These are phyloP conservation scores for Piper longum DNA, from an alignment of 164 flowering plant genomes.

Conservation along the genomic window DNA sequence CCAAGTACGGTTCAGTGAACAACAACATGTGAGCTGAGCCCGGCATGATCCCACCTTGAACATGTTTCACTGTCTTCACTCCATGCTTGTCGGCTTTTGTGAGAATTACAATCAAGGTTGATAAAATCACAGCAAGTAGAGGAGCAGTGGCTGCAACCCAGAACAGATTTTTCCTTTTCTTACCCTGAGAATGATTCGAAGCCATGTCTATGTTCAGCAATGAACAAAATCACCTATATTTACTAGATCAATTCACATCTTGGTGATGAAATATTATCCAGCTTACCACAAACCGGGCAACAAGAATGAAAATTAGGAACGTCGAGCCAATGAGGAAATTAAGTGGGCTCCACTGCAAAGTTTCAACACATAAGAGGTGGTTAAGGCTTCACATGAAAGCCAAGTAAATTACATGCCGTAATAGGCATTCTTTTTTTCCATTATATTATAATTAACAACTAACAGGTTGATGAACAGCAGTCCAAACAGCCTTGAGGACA, in stretches of 20 bases:
- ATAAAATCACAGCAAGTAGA: slow-evolving; percentile 48
- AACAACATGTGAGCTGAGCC: slow-evolving; percentile 42
- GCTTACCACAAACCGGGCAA: slow-evolving; percentile 58
- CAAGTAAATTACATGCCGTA: background rate
- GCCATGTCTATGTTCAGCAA: no score
- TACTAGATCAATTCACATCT: no score
- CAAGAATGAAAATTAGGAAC: slow-evolving; percentile 64
- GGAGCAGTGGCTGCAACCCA: slow-evolving; percentile 88
- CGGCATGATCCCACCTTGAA: slow-evolving; percentile 63
- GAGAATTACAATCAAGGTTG: slow-evolving; percentile 51
- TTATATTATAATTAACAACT: slow-evolving; percentile 4
- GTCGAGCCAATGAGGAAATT: slow-evolving; percentile 51
- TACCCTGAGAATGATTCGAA: slow-evolving; percentile 28
- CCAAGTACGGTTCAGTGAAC: slow-evolving; percentile 34
- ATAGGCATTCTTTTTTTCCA: background rate
- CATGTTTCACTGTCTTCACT: slow-evolving; percentile 53
- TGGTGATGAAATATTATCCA: background rate
- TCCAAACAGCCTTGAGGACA: slow-evolving; percentile 35
- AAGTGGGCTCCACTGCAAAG: slow-evolving; percentile 49
- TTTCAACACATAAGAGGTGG: background rate
- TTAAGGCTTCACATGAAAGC: background rate
- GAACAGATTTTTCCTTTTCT: slow-evolving; percentile 58
- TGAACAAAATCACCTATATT: background rate
- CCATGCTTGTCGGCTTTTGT: slow-evolving; percentile 69
- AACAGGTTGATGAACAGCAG: slow-evolving; percentile 40